phyloP scores from a whole-genome alignment of 2,329 filamentous ascomycete genomes.

The Lecanicillium sp. region DNA sequence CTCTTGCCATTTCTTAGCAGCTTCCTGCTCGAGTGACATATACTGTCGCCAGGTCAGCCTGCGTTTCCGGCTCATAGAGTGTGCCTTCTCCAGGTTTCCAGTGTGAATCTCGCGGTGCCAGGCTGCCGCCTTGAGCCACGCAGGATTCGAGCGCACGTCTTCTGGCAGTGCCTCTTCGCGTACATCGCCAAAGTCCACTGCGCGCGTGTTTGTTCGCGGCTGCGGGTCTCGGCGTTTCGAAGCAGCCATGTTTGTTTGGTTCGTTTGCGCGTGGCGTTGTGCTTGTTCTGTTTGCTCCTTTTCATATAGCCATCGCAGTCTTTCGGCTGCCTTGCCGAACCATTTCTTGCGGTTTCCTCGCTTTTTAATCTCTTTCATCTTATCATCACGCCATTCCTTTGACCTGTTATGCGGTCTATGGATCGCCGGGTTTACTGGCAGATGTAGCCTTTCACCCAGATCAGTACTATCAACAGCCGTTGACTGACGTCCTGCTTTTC shows the following conservation, averaged over 20 bases:
- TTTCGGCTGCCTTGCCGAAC: slow-evolving; percentile 36
- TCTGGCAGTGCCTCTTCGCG: slow-evolving; percentile 33
- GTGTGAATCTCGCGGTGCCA: slow-evolving; percentile 26
- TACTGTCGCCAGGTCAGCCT: too few species aligned
- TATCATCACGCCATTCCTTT: slow-evolving; percentile 37
- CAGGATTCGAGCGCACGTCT: slow-evolving; percentile 33
- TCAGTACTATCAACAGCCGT: background rate
- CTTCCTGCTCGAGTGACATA: too few species aligned
- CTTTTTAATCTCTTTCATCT: slow-evolving; percentile 39
- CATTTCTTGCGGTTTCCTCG: slow-evolving; percentile 43
- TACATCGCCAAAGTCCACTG: slow-evolving; percentile 29
- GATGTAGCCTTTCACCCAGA: slow-evolving; percentile 28
- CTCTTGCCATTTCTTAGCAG: too few species aligned
- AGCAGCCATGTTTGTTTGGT: too few species aligned
- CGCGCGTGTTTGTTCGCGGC: slow-evolving; percentile 19
- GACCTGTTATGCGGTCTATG: slow-evolving; percentile 37
- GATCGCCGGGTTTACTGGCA: slow-evolving; percentile 42
- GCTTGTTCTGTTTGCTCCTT: slow-evolving; percentile 13
- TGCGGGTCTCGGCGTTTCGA: slow-evolving; percentile 16
- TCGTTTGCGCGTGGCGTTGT: slow-evolving; percentile 6
- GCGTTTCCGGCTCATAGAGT: too few species aligned
- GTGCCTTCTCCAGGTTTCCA: slow-evolving; percentile 5
- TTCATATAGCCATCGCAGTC: slow-evolving; percentile 24
- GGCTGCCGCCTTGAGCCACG: slow-evolving; percentile 34
- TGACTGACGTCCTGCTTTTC: slow-evolving; percentile 2